A percentile compares a stretch with the other conserved stretches of the same genome.
Conservation (phyloP, 768 basidiomycete species). For the Rhizopogon salebrosus region DNA sequence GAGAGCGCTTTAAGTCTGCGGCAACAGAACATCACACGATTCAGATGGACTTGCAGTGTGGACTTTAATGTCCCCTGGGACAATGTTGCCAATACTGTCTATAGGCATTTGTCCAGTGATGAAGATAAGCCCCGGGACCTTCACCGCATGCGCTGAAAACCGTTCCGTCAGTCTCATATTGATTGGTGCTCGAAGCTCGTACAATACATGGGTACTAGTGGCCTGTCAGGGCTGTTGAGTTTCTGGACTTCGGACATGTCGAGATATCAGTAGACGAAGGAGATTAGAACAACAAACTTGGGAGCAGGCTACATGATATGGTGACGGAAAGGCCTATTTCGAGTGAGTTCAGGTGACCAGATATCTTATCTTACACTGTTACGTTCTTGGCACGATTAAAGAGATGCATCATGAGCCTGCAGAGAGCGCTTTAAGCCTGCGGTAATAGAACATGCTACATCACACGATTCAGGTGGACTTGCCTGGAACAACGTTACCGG, state of each 20-base stretch:
- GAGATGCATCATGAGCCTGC: conserved; percentile 53
- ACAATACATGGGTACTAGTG: conserved; percentile 15
- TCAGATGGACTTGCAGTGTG: conserved; percentile 42
- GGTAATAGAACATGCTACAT: background rate
- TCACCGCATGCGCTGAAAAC: conserved; percentile 47
- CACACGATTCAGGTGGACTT: conserved; percentile 10
- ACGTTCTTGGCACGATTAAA: background rate
- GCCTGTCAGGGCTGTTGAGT: conserved; percentile 47
- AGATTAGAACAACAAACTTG: background rate
- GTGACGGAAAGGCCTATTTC: background rate
- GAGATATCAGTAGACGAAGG: conserved; percentile 8
- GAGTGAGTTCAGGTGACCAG: conserved; percentile 1
- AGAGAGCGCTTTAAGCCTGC: background rate
- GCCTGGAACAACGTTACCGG: conserved; percentile 49
- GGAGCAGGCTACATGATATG: background rate
- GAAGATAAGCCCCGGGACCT: conserved; percentile 54
- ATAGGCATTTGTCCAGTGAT: conserved; percentile 57
- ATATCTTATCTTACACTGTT: background rate
- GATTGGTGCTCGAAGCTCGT: background rate
- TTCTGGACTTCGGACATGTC: conserved; percentile 47
- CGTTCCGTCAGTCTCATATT: background rate
- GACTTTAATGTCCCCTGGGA: conserved; percentile 51
- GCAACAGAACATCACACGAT: background rate
- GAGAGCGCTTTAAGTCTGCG: background rate
- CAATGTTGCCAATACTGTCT: conserved; percentile 41